These are phyloP conservation scores for Blastocrithidia nonstop DNA, from an alignment of 208 protist species.

Conservation along the genomic window DNA sequence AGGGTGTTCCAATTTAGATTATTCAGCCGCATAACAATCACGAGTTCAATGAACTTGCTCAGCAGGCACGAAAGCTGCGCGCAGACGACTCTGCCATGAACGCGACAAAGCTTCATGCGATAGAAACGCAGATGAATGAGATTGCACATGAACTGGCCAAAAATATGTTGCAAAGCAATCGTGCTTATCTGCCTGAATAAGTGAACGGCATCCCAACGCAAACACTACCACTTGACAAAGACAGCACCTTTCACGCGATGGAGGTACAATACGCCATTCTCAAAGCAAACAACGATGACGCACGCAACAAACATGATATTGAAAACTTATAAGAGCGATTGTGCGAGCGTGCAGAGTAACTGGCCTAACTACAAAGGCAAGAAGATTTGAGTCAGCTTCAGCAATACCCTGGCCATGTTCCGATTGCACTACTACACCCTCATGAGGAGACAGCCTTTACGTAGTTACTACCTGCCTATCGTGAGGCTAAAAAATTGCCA, in stretches of 20 bases:
- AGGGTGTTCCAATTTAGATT: slow-evolving; percentile 23
- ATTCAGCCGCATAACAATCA: slow-evolving; percentile 44
- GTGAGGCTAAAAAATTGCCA: background rate
- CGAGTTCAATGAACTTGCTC: slow-evolving; percentile 31
- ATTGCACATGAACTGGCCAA: slow-evolving; percentile 24
- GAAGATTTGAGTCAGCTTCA: slow-evolving; percentile 39
- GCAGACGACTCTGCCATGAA: slow-evolving; percentile 26
- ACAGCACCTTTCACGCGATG: slow-evolving; percentile 34
- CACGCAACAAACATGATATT: slow-evolving; percentile 10
- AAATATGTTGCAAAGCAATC: slow-evolving; percentile 23
- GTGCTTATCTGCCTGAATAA: slow-evolving; percentile 36
- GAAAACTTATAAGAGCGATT: slow-evolving; percentile 33
- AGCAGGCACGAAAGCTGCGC: slow-evolving; percentile 32
- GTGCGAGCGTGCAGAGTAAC: slow-evolving; percentile 25
- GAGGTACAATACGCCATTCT: slow-evolving; percentile 29
- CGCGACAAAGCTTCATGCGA: slow-evolving; percentile 15
- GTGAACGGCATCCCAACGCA: slow-evolving; percentile 31
- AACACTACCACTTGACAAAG: slow-evolving; percentile 28
- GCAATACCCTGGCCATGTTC: slow-evolving; percentile 37
- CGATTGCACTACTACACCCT: slow-evolving; percentile 38
- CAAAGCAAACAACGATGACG: slow-evolving; percentile 10
- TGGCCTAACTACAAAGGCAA: slow-evolving; percentile 28
- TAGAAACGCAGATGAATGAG: slow-evolving; percentile 42
- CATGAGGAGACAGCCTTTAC: slow-evolving; percentile 34
- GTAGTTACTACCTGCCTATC: slow-evolving; percentile 26